phyloP scores from a whole-genome alignment of 2,329 filamentous ascomycete genomes.

The Penicillium hesseltinei region DNA sequence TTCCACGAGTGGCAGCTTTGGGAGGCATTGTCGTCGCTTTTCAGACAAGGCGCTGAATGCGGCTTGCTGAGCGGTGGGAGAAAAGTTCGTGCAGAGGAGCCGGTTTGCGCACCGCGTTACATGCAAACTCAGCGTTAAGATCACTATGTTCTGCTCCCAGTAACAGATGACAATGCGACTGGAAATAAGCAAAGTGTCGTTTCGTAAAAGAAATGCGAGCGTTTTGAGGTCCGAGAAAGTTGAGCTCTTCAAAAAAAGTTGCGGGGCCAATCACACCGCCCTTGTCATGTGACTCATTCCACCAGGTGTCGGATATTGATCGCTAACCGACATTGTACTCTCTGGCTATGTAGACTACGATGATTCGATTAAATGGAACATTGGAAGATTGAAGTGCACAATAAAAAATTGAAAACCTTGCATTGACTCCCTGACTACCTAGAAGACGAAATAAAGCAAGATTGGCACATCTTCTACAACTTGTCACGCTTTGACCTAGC shows the following conservation, averaged over 20 bases:
- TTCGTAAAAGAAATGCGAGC: neutral
- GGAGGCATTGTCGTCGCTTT: conserved; percentile 32
- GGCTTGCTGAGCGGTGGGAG: conserved; percentile 7
- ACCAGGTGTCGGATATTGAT: neutral
- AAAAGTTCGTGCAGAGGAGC: conserved; percentile 7
- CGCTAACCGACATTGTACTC: neutral
- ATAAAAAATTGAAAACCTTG: conserved; percentile 5
- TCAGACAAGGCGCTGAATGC: conserved; percentile 17
- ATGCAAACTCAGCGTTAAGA: neutral
- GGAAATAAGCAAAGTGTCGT: neutral
- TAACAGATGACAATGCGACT: neutral
- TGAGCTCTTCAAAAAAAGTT: conserved; percentile 26
- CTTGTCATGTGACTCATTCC: conserved; percentile 14
- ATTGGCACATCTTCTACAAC: conserved; percentile 16
- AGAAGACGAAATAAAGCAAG: conserved; percentile 14
- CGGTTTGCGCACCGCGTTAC: neutral
- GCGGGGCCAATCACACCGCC: conserved; percentile 23
- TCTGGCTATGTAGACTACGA: neutral
- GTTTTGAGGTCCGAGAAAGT: conserved; percentile 15
- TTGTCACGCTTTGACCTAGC: conserved; percentile 2
- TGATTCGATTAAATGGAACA: neutral
- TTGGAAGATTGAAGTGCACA: neutral
- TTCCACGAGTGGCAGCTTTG: conserved; percentile 31
- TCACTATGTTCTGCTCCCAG: neutral
- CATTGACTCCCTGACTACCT: conserved; percentile 20